Evolutionary conservation across 768 basidiomycete species (phyloP), one percentile per base, ranked within the genome.

Genomic region (Tephrocybe sp.): DNA sequence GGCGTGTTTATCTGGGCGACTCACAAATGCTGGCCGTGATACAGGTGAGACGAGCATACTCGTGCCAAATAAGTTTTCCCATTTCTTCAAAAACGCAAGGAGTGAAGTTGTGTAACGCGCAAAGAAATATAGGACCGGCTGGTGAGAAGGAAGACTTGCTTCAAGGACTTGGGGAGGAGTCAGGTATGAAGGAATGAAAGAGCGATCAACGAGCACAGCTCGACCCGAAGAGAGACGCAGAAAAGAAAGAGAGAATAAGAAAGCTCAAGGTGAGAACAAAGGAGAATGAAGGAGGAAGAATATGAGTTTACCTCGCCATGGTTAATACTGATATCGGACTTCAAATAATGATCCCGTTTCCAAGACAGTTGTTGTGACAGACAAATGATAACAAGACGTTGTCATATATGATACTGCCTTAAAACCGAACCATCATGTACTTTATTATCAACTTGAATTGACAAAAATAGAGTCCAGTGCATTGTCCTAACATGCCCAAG

Each of bases 31-130:
- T 83, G 37, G 88, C 83, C 5, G 84, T 75, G 57, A 91, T 75
- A 33, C 86, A 69, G 57, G 89, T 73, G 46, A 76, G 73, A 55
- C 87, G 87, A 57, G 82, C 72, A 64, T 88, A 82, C 57, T 89
- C 80, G 67, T 89, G 83, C 89, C 89, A 91, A 58, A 91, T 68
- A 56, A 93, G 76, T 42, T 82, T 83, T 54, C 89, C 91, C 91
- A 92, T 67, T 30, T 24, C 18, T 53, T 47, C 30, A 45, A 41
- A 30, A 31, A 38, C 10, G 31, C 19, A 39, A 9, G n/a, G 33
- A 4, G 16, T 15, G 45, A 49, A 47, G 50, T 38, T 47, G 45
- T 44, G 48, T 19, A 38, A 41, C 38, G 38, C 1, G 44, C 29
- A 38, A 24, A 52, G 48, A 50, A 53, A 53, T 33, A 46, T 46